Evolutionary conservation across 148 eudicot species (phyloP).

Genomic region (Persicaria tinctoria): DNA sequence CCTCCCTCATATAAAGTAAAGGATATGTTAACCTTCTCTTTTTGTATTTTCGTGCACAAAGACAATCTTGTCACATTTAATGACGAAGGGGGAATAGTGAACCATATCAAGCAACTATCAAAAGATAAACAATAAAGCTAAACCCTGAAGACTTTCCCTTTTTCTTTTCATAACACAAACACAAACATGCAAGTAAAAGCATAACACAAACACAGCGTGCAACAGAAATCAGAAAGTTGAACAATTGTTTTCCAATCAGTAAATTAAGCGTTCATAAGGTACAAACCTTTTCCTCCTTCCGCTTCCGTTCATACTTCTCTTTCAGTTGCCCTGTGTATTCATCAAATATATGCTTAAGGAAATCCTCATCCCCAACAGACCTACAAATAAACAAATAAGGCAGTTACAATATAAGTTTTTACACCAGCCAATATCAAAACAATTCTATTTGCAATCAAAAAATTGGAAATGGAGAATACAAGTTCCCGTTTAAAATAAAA

Average conservation of each 20-base stretch:
- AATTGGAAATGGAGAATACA: neutral
- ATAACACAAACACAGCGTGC: neutral
- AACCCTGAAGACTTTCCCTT: neutral
- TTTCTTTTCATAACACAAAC: neutral
- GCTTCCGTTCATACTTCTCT: constrained; percentile 67
- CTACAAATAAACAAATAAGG: constrained; percentile 30
- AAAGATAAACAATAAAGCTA: neutral
- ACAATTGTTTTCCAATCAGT: neutral
- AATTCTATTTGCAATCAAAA: neutral
- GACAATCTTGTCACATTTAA: no score
- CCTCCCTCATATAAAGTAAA: no score
- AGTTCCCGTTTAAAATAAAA: neutral
- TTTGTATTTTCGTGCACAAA: no score
- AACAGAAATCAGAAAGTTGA: neutral
- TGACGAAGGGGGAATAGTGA: neutral
- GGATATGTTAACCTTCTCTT: no score
- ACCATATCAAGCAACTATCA: neutral
- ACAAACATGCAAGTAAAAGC: neutral
- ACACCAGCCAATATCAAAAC: neutral
- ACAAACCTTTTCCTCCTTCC: constrained; percentile 81
- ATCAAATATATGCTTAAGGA: constrained; percentile 55
- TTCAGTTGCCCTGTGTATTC: constrained; percentile 52
- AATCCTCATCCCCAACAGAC: constrained; percentile 53
- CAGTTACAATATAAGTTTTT: neutral
- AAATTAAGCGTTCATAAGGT: neutral